Percentiles rank a stretch among this genome's conserved stretches.
phyloP scores from a whole-genome alignment of 179 eudicot genomes.

The Silene vulgaris region DNA sequence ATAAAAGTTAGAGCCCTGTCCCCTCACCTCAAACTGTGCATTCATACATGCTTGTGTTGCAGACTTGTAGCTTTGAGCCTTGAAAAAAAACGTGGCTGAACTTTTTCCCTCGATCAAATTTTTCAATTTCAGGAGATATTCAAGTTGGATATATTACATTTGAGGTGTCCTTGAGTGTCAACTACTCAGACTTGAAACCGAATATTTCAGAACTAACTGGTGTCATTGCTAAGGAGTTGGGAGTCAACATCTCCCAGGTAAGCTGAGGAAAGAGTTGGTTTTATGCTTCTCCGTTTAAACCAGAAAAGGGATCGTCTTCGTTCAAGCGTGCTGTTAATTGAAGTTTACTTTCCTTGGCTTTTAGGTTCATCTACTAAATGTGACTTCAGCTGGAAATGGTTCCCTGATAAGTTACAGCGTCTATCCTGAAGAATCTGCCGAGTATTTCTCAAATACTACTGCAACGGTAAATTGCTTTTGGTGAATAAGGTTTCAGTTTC shows the following conservation, averaged over 20 bases:
- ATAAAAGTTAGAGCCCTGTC: neutral
- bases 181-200: slow-evolving; percentile 57
- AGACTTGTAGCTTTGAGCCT: neutral
- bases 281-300: neutral
- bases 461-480: slow-evolving; percentile 46
- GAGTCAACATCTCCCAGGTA: slow-evolving; percentile 68
- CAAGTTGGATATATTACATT: slow-evolving; percentile 59
- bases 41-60: neutral
- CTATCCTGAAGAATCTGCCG: slow-evolving; percentile 55
- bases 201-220: slow-evolving; percentile 49
- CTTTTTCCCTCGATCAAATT: slow-evolving; percentile 1
- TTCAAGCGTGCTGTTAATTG: slow-evolving; percentile 3
- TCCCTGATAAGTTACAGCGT: slow-evolving; percentile 63
- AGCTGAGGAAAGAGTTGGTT: slow-evolving; percentile 17
- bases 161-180: slow-evolving; percentile 53
- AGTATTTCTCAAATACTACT: slow-evolving; percentile 54
- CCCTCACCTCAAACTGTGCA: neutral
- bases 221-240: slow-evolving; percentile 56
- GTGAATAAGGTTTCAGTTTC: neutral
- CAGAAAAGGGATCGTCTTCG: neutral
- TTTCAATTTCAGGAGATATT: slow-evolving; percentile 45
- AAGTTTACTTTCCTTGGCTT: slow-evolving; percentile 12
- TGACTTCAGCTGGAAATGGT: slow-evolving; percentile 49
- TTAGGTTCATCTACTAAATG: slow-evolving; percentile 63
- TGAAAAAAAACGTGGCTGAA: slow-evolving; percentile 1